A percentile compares a stretch with the other conserved stretches of the same genome.
Conservation (phyloP, 2,329 filamentous ascomycete species). For the Colletotrichum godetiae region DNA sequence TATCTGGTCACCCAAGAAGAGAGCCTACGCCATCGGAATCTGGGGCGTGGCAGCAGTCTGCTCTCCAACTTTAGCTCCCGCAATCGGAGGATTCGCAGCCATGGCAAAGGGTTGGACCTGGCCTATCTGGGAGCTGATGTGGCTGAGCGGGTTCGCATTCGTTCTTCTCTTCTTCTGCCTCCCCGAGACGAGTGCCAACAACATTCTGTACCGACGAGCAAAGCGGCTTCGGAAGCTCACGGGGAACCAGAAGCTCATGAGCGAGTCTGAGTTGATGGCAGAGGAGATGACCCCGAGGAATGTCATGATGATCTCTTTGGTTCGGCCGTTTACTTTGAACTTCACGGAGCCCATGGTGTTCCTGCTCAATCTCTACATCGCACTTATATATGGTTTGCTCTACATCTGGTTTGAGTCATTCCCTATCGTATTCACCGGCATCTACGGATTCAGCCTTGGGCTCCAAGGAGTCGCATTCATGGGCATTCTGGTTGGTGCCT, state of each 20-base stretch:
- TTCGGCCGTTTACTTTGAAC: constrained; percentile 46
- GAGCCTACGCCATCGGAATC: constrained; percentile 16
- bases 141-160: constrained; percentile 36
- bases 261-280: constrained; percentile 25
- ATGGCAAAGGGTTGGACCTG: constrained; percentile 38
- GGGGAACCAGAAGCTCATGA: constrained; percentile 23
- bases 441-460: constrained; percentile 60
- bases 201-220: constrained; percentile 38
- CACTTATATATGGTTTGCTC: constrained; percentile 62
- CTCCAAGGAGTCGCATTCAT: constrained; percentile 72
- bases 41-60: constrained; percentile 22
- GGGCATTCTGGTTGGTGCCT: constrained; percentile 66
- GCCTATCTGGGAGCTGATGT: constrained; percentile 41
- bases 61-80: constrained; percentile 24
- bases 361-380: constrained; percentile 51
- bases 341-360: constrained; percentile 48
- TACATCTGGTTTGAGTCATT: constrained; percentile 72
- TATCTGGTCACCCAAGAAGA: constrained; percentile 31
- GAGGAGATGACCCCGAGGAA: constrained; percentile 35
- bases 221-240: constrained; percentile 34
- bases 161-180: constrained; percentile 40
- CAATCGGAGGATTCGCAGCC: constrained; percentile 26
- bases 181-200: constrained; percentile 40
- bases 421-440: constrained; percentile 50
- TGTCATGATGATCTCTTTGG: constrained; percentile 38